phyloP scores from a whole-genome alignment of 495 filamentous ascomycete species.

The Aspergillus taichungensis region DNA sequence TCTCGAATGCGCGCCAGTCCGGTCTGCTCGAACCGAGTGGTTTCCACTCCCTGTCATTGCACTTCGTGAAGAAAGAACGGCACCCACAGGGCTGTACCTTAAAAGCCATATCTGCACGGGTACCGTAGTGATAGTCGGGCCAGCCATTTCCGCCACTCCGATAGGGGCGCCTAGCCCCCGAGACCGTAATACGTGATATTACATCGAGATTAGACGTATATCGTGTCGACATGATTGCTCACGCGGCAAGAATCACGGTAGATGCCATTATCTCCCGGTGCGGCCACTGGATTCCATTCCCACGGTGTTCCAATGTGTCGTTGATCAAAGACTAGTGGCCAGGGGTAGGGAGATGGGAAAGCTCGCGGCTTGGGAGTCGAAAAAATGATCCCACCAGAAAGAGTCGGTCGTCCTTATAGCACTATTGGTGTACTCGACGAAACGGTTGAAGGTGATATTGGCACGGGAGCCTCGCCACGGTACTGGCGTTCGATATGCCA shows the following conservation, averaged over 20 bases:
- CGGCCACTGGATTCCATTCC: not conserved
- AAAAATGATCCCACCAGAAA: slow-evolving; percentile 9
- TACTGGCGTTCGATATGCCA: slow-evolving; percentile 25
- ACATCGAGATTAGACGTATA: slow-evolving; percentile 25
- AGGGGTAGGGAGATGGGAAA: slow-evolving; percentile 9
- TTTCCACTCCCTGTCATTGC: slow-evolving; percentile 23
- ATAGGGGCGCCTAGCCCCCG: slow-evolving; percentile 29
- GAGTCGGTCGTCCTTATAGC: slow-evolving; percentile 9
- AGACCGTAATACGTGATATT: slow-evolving; percentile 23
- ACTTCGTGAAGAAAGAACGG: slow-evolving; percentile 29
- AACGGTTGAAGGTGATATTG: no score
- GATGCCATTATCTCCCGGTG: slow-evolving; percentile 16
- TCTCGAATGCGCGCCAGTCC: slow-evolving; percentile 44
- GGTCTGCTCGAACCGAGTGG: slow-evolving; percentile 34
- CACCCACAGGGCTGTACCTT: slow-evolving; percentile 9
- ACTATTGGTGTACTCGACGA: no score
- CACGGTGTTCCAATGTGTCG: not conserved
- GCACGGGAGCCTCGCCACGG: no score
- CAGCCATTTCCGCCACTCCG: slow-evolving; percentile 23
- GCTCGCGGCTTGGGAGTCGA: not conserved
- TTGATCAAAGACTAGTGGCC: slow-evolving; percentile 5
- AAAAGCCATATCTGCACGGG: slow-evolving; percentile 39
- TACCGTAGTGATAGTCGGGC: slow-evolving; percentile 38
- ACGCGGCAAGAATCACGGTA: slow-evolving; percentile 23
- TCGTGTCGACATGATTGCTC: slow-evolving; percentile 24